Evolutionary conservation across 257 asterid species (phyloP), one percentile per base, ranked within the genome.

Genomic region (Eustoma russellianum): DNA sequence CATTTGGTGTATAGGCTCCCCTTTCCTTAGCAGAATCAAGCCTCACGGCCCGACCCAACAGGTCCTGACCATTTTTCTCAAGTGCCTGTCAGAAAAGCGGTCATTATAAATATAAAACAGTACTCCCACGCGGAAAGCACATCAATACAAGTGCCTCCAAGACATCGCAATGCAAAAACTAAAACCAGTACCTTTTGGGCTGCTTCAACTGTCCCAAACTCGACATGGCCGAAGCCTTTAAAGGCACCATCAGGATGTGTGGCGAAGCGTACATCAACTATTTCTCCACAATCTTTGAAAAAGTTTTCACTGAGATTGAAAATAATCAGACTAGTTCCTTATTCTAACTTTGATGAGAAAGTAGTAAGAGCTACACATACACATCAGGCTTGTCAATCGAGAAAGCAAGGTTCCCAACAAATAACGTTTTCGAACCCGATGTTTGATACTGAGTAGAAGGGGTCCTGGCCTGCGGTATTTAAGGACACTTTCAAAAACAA

Each of bases 171-270:
- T n/a, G 12, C 5, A 24, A 30, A 30, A 11, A 12, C 28, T 15
- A 33, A 17, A 14, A 28, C 2, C 41, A 4, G 0, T 67, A 91
- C 96, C 94, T 84, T 87, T 38, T 64, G 68, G 16, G 95, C 96
- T 48, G 73, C 84, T 58, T 79, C 96, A 40, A 71, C 54, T 43
- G 90, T 63, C 48, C 86, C 81, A 79, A 91, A 91, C 63, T 91
- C 93, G 53, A 84, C 85, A 69, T 84, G 88, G n/a, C 96, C 98
- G 82, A 50, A 87, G 59, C 98, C 98, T 71, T 65, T 84, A 55
- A 82, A 82, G 5, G 77, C 34, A 38, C 83, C 84, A 16, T 80
- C 95, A 5, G 59, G 68, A 34, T 48, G 61, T 57, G 70, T 73
- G 33, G 78, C 75, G 62, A 91, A 77, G 14, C 95, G 94, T 19